Conservation (phyloP, 768 basidiomycete species). For the Lactifluus piperatus region DNA sequence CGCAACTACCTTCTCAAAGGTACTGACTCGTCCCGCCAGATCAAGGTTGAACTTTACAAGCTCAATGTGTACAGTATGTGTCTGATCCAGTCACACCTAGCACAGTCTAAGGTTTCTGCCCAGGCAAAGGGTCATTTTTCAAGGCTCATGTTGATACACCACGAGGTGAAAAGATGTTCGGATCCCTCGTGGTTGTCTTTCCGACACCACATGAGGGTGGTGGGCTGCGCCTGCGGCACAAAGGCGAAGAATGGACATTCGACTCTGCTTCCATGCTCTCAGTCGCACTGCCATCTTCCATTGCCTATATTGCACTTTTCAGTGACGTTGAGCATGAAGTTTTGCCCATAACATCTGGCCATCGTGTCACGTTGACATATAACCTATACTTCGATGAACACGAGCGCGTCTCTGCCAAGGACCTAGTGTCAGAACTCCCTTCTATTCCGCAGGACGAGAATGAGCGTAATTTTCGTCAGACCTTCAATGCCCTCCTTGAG, state of each 20-base stretch:
- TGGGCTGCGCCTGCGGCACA: constrained; percentile 30
- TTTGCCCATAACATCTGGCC: constrained; percentile 32
- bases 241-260: constrained; percentile 29
- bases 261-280: constrained; percentile 29
- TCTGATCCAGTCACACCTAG: background rate
- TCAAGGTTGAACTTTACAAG: constrained; percentile 35
- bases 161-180: constrained; percentile 37
- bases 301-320: constrained; percentile 36
- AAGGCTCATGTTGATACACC: constrained; percentile 44
- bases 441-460: background rate
- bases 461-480: constrained; percentile 11
- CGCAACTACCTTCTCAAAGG: constrained; percentile 22
- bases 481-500: constrained; percentile 26
- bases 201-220: constrained; percentile 41
- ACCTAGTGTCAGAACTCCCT: background rate
- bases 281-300: constrained; percentile 10
- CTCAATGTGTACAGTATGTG: constrained; percentile 37
- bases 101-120: background rate
- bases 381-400: constrained; percentile 29
- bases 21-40: constrained; percentile 13
- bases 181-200: constrained; percentile 43
- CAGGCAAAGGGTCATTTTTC: constrained; percentile 40
- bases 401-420: background rate
- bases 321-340: constrained; percentile 41
- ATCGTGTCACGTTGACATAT: constrained; percentile 39